Evolutionary conservation across 257 asterid genomes (phyloP).

Genomic region (Apocynum venetum): DNA sequence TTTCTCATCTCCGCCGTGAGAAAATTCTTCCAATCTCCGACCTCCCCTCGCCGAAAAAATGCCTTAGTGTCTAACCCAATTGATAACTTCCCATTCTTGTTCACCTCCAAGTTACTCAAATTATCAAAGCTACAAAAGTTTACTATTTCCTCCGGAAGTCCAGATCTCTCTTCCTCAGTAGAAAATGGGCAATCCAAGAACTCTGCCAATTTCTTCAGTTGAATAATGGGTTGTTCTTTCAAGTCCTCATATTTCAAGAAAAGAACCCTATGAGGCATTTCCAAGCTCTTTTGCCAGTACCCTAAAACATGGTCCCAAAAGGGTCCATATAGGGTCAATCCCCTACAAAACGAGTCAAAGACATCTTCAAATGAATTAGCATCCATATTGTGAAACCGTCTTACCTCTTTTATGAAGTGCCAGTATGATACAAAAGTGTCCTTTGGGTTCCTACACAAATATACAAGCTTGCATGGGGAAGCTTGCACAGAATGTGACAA

Average conservation of each 20-base stretch:
- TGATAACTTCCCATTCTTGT: background rate
- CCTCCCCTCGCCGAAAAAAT: conserved; percentile 8
- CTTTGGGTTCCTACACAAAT: conserved; percentile 19
- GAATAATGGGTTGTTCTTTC: background rate
- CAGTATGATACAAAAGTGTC: conserved; percentile 18
- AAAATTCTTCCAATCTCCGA: conserved; percentile 14
- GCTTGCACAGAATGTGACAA: conserved; percentile 6
- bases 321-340: background rate
- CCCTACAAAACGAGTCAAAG: background rate
- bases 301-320: conserved; percentile 18
- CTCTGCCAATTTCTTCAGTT: background rate
- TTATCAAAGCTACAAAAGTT: background rate
- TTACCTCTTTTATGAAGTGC: conserved; percentile 18
- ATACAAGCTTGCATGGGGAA: conserved; percentile 15
- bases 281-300: conserved; percentile 13
- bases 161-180: background rate
- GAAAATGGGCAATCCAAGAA: background rate
- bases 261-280: background rate
- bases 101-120: conserved; percentile 6
- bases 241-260: conserved; percentile 4
- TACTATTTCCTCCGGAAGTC: background rate
- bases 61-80: background rate
- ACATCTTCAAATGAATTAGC: background rate
- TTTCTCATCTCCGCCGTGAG: background rate
- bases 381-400: background rate